A percentile compares a stretch with the other conserved stretches of the same genome.
Conservation (phyloP, 257 asterid genomes). For the Solanum boliviense region DNA sequence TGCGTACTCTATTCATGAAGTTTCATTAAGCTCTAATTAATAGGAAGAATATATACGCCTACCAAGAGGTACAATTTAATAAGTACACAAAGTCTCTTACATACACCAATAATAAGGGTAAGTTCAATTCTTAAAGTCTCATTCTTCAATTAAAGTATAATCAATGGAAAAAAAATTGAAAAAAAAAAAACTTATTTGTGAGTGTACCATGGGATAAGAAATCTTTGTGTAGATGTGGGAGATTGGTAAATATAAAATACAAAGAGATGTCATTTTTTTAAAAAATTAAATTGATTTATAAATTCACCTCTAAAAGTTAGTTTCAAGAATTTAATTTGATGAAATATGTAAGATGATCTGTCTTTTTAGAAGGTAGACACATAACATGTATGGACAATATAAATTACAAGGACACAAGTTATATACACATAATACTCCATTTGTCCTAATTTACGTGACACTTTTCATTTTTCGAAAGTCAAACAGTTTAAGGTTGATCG, state of each 20-base stretch:
- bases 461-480: too few species aligned
- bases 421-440: too few species aligned
- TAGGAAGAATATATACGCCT: background rate
- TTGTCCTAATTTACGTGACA: too few species aligned
- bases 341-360: background rate
- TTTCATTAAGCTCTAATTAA: background rate
- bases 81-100: background rate
- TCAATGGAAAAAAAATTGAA: background rate
- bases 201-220: background rate
- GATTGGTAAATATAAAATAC: background rate
- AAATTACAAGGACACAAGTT: background rate
- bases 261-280: background rate
- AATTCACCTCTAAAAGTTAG: background rate
- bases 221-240: background rate
- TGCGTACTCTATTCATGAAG: background rate
- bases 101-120: background rate
- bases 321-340: background rate
- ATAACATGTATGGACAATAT: background rate
- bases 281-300: background rate
- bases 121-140: background rate
- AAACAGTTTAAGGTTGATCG: too few species aligned
- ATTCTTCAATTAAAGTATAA: background rate
- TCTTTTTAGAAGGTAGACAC: background rate
- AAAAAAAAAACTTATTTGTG: background rate
- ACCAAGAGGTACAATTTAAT: background rate